Evolutionary conservation across 306 rosid genomes (phyloP), one percentile per base, ranked within the genome.

Genomic region (Vicia villosa): DNA sequence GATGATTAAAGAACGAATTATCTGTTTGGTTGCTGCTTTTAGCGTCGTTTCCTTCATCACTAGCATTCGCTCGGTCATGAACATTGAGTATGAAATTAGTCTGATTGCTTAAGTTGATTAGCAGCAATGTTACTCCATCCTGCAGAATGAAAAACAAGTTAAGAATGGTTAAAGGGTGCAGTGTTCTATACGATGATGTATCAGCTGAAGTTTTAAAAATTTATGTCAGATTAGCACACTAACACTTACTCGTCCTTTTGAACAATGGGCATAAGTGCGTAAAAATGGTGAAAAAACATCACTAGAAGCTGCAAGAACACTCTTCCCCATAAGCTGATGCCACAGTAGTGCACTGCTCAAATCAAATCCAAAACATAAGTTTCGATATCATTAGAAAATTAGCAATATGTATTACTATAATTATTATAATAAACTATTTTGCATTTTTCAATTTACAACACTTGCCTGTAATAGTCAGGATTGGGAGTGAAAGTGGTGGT

Each of bases 401-500:
- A 12, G 41, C 54, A 40, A 58, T 22, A 65, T 52, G 20, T 14
- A 37, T 24, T 66, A 34, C 38, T 34, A n/a, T 46, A 45, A 47
- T 14, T 28, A 59, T 57, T 34, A 13, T 7, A 61, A 15, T 58
- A 13, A 68, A 73, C 7, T 37, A 68, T 68, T 38, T 32, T 20
- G 42, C 24, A 13, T 40, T 60, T 69, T 49, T 59, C 20, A 28
- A 55, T 50, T 57, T 41, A 46, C 64, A 62, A 46, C 65, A 62
- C 79, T 78, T 84, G 82, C 99, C 97, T 89, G 83, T 83, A 94
- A 83, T 81, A 94, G 79, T 94, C 99, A 47, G 99, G 99, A 69
- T 91, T 94, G 38, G 99, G 99, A 70, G 82, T 79, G 76, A 87
- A 86, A 62, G 91, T 87, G 61, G 88, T 77, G 75, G 73, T 83